Conservation (phyloP, 2,329 filamentous ascomycete genomes). For the Fusarium floridanum region DNA sequence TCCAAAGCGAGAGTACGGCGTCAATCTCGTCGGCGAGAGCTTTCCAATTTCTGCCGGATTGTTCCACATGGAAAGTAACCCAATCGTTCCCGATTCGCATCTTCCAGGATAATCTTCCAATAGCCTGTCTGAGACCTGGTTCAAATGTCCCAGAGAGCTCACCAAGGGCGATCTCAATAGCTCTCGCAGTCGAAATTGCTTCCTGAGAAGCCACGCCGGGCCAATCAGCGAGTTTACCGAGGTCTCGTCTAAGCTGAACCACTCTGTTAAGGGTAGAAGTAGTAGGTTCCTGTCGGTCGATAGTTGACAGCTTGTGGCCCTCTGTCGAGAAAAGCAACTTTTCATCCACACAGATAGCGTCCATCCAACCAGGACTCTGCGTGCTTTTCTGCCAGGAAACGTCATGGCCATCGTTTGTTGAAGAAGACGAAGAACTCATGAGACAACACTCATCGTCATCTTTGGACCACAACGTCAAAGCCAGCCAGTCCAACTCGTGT, state of each 20-base stretch:
- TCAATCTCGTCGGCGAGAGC: not conserved
- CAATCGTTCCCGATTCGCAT: not conserved
- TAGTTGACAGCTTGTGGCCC: not conserved
- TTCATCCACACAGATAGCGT: not conserved
- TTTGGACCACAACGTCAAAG: not conserved
- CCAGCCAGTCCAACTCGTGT: not conserved
- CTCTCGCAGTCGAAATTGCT: not conserved
- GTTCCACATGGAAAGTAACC: not conserved
- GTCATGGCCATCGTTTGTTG: not conserved
- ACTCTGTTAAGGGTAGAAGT: not conserved
- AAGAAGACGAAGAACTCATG: not conserved
- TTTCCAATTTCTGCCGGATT: not conserved
- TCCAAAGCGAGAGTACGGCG: not conserved
- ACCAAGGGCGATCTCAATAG: not conserved
- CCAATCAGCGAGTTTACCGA: not conserved
- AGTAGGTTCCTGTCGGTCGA: not conserved
- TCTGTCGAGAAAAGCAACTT: not conserved
- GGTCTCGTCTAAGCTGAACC: not conserved
- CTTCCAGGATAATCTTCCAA: not conserved
- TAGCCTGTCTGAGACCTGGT: fast-evolving
- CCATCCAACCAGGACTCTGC: not conserved
- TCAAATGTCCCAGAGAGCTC: not conserved
- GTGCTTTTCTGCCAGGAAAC: not conserved
- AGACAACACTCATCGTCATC: not conserved
- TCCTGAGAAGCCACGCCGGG: not conserved